Base-by-base conservation (phyloP, 2,329 filamentous ascomycete species). In the Cercospora sp. region DNA sequence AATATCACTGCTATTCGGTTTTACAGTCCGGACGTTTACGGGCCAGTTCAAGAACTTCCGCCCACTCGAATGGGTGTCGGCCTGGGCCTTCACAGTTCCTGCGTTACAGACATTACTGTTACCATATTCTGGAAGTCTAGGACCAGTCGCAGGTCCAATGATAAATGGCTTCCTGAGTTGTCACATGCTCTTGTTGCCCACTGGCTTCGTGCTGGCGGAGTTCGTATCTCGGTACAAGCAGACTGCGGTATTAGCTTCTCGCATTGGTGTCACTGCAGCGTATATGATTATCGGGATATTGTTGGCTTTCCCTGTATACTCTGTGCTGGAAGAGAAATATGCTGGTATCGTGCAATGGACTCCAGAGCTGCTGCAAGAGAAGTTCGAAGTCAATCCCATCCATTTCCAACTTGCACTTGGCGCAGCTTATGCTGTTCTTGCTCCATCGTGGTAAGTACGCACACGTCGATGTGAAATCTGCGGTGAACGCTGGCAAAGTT, bases 71-170 rank as follows among this genome's bases (percentile, higher is more conserved):
- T 55, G 49, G 32, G 28, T 67, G 7, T 37, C 93, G 3, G 80
- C 96, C 8, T 81, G 95, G 51, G 91, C 93, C 4, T 86, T 91
- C 68, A 93, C 89, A 81, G 87, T 91, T 26, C 94, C 94, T 0
- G 82, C 87, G 8, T 79, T 90, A 16, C 93, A 97, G 77, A 90
- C 86, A 76, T 84, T 89, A 57, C 79, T 95, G n/a, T 90, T 90
- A 76, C 82, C 85, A 65, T 82, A 86, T 76, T 96, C 91, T 79
- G 84, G 82, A 4, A 74, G 80, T 8, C 80, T 97, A 21, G 91
- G 91, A 0, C 88, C 89, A 16, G 82, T 85, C 7, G 87, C 87
- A 76, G 95, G 94, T 0, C 94, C 95, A 1, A 76, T 93, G 6
- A 77, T 92, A 64, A 94, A 90, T 0, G 93, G 97, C 77, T 77